Evolutionary conservation across 768 basidiomycete genomes (phyloP).

Genomic region (Auricularia heimuer): DNA sequence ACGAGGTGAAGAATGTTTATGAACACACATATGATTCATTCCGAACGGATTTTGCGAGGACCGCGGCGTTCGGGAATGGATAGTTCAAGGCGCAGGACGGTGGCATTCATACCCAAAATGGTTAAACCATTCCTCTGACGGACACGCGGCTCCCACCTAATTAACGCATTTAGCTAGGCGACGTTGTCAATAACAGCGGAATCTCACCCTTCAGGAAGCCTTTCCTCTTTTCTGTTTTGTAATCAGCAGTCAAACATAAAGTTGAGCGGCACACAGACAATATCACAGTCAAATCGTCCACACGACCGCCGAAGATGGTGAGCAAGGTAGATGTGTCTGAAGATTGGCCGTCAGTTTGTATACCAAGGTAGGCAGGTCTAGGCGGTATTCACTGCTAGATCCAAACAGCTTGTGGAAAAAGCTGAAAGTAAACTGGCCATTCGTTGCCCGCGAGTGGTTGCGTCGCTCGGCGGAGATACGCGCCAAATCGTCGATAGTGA

Average conservation of each 20-base stretch:
- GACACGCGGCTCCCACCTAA: slow-evolving; percentile 53
- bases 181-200: no score
- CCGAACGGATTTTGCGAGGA: not conserved
- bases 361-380: not conserved
- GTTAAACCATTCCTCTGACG: slow-evolving; percentile 49
- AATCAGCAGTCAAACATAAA: not conserved
- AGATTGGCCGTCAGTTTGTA: not conserved
- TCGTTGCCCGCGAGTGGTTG: slow-evolving; percentile 39
- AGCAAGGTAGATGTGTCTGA: slow-evolving; percentile 51
- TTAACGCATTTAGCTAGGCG: slow-evolving; percentile 21
- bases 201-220: slow-evolving; percentile 41
- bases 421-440: slow-evolving; percentile 46
- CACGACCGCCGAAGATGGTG: slow-evolving; percentile 59
- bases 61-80: not conserved
- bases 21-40: not conserved
- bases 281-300: slow-evolving; percentile 43
- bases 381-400: slow-evolving; percentile 29
- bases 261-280: slow-evolving; percentile 18
- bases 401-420: slow-evolving; percentile 52
- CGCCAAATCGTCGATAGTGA: slow-evolving; percentile 52
- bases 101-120: slow-evolving; percentile 41
- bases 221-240: slow-evolving; percentile 41
- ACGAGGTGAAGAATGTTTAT: not conserved
- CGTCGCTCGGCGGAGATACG: slow-evolving; percentile 51
- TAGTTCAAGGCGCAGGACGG: not conserved